Percentiles rank a stretch among this genome's conserved stretches.
phyloP scores from a whole-genome alignment of 2,329 filamentous ascomycete genomes.

The Phaeosphaeriaceae sp. region DNA sequence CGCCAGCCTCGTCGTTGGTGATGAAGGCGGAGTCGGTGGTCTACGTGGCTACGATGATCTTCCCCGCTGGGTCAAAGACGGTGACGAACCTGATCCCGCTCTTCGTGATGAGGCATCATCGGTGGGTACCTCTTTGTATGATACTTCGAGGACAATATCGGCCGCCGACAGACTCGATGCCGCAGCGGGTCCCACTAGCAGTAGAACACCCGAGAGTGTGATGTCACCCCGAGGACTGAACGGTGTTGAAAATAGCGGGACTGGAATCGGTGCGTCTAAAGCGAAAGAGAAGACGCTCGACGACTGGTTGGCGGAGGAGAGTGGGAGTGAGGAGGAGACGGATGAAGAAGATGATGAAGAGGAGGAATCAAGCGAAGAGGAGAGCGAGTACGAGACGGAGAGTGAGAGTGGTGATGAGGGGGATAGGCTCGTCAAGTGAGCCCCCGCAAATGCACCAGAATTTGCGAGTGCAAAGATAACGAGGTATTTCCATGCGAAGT shows the following conservation, averaged over 20 bases:
- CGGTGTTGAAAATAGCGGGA: constrained; percentile 47
- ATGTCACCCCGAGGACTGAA: constrained; percentile 57
- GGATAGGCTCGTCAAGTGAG: constrained; percentile 47
- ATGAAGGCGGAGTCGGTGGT: constrained; percentile 72
- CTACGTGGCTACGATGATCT: constrained; percentile 82
- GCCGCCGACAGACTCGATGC: constrained; percentile 72
- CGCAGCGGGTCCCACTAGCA: constrained; percentile 51
- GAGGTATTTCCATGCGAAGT: no score
- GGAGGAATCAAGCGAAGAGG: constrained; percentile 61
- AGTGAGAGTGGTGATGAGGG: constrained; percentile 6
- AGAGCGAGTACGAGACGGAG: constrained; percentile 50
- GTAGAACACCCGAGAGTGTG: constrained; percentile 44
- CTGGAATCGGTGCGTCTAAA: constrained; percentile 18
- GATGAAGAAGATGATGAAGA: constrained; percentile 65
- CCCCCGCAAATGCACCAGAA: neutral
- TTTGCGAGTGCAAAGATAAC: no score
- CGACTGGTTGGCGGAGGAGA: constrained; percentile 79
- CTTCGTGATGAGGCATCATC: constrained; percentile 66
- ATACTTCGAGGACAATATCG: constrained; percentile 54
- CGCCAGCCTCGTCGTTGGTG: constrained; percentile 82
- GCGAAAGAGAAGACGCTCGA: constrained; percentile 79
- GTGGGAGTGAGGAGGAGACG: constrained; percentile 58
- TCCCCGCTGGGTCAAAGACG: constrained; percentile 84
- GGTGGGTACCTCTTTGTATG: constrained; percentile 41
- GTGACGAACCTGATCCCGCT: constrained; percentile 78